These are phyloP conservation scores for Mikania micrantha DNA, from an alignment of 129 eudicot species.

Conservation along the genomic window DNA sequence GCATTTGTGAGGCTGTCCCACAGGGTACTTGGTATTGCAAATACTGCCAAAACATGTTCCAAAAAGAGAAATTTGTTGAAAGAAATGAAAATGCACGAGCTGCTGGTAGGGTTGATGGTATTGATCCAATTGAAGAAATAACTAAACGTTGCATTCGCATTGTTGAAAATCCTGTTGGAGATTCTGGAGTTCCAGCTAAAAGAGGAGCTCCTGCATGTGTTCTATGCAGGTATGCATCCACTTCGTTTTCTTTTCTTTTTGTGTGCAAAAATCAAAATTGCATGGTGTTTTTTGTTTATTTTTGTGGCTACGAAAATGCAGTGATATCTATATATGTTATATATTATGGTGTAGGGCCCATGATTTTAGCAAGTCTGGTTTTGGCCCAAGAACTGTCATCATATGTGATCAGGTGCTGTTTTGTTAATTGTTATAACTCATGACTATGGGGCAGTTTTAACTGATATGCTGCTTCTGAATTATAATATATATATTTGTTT, in stretches of 20 bases:
- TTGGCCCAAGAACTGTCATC: slow-evolving; percentile 68
- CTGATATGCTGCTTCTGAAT: neutral
- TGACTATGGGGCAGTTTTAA: neutral
- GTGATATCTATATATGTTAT: neutral
- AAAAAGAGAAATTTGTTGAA: slow-evolving; percentile 56
- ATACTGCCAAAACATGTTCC: slow-evolving; percentile 50
- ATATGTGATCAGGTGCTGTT: slow-evolving; percentile 82
- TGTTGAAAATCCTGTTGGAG: slow-evolving; percentile 30
- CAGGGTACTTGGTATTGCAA: slow-evolving; percentile 70
- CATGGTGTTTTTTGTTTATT: neutral
- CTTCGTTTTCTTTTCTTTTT: neutral
- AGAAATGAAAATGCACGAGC: slow-evolving; percentile 66
- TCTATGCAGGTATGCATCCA: slow-evolving; percentile 55
- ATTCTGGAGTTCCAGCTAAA: slow-evolving; percentile 21
- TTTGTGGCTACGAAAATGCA: neutral
- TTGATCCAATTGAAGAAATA: slow-evolving; percentile 57
- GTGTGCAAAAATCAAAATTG: neutral
- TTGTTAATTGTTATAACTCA: neutral
- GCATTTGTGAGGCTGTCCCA: slow-evolving; percentile 57
- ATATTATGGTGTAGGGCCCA: slow-evolving; percentile 47
- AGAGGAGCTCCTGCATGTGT: slow-evolving; percentile 56
- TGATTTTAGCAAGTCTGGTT: slow-evolving; percentile 57
- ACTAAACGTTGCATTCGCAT: slow-evolving; percentile 64
- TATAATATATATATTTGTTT: neutral
- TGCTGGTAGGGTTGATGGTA: slow-evolving; percentile 73